Evolutionary conservation across 2,329 filamentous ascomycete species (phyloP), one percentile per base, ranked within the genome.

Genomic region (Cercospora zeae-maydis): DNA sequence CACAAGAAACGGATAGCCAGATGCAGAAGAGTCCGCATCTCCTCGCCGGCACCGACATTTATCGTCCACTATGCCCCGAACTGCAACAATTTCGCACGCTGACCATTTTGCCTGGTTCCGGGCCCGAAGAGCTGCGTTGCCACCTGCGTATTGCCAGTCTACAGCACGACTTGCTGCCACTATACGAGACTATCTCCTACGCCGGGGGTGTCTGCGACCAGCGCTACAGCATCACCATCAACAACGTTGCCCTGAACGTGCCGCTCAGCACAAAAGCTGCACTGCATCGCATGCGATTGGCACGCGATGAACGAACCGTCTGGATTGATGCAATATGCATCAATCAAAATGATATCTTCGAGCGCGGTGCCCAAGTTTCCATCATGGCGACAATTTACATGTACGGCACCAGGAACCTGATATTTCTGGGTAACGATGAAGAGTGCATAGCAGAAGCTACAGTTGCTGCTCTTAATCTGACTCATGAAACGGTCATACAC

Each of bases 21-120:
- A 45, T 58, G 55, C 55, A 47, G 19, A 42, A 33, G 9, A 31
- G 45, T 33, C 27, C 39, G 3, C 55, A 24, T 27, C 39, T 58
- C 14, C 55, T 49, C 10, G 55, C 55, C 16, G 55, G 39, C 37
- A 58, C 27, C 8, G 55, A 58, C 9, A 19, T 49, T 2, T 58
- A 58, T 21, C 37, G 55, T 2, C 55, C 55, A 19, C 37, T 49
- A 21, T 49, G 55, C 24, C 21, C 55, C 14, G 55, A 58, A 14
- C 39, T 47, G 13, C 27, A 58, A 11, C 55, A 58, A 16, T 49
- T 49, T n/a, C 55, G 55, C 8, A n/a, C 49, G 27, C 55, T 49
- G 8, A 57, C 39, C 9, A 49, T 58, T 7, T 27, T 58, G 9
- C 37, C 55, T 8, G 30, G 39, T 11, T 19, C 11, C 0, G n/a